Conservation (phyloP, 257 asterid genomes). For the Salvia miltiorrhiza region DNA sequence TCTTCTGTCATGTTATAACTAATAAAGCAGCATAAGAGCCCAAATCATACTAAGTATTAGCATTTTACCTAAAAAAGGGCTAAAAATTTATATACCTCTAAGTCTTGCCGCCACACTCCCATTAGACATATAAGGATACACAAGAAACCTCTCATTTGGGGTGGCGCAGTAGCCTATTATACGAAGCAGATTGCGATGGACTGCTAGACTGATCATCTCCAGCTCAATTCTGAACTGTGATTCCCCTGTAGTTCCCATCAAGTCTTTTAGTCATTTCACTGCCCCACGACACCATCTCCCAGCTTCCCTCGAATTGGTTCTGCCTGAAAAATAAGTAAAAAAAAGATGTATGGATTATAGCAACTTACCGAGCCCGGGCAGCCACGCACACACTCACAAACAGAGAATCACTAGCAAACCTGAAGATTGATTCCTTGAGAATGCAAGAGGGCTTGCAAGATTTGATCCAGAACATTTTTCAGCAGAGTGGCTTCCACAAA, state of each 20-base stretch:
- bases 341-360: background rate
- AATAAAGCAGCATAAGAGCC: conserved; percentile 12
- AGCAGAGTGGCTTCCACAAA: conserved; percentile 65
- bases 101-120: conserved; percentile 92
- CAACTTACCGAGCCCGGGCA: background rate
- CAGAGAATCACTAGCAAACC: conserved; percentile 31
- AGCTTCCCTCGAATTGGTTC: conserved; percentile 53
- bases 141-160: conserved; percentile 71
- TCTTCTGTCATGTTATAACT: conserved; percentile 15
- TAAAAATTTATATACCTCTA: conserved; percentile 49
- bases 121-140: conserved; percentile 90
- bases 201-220: conserved; percentile 87
- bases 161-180: conserved; percentile 75
- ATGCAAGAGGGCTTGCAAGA: conserved; percentile 49
- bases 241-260: conserved; percentile 76
- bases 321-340: conserved; percentile 35
- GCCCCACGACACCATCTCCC: conserved; percentile 64
- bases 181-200: conserved; percentile 82
- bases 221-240: conserved; percentile 79
- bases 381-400: background rate
- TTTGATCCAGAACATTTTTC: conserved; percentile 63
- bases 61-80: background rate
- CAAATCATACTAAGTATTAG: background rate
- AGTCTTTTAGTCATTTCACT: conserved; percentile 79
- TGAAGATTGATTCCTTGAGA: conserved; percentile 49